Evolutionary conservation across 2,329 filamentous ascomycete species (phyloP), one percentile per base, ranked within the genome.

Genomic region (Emergomyces pasteurianus): DNA sequence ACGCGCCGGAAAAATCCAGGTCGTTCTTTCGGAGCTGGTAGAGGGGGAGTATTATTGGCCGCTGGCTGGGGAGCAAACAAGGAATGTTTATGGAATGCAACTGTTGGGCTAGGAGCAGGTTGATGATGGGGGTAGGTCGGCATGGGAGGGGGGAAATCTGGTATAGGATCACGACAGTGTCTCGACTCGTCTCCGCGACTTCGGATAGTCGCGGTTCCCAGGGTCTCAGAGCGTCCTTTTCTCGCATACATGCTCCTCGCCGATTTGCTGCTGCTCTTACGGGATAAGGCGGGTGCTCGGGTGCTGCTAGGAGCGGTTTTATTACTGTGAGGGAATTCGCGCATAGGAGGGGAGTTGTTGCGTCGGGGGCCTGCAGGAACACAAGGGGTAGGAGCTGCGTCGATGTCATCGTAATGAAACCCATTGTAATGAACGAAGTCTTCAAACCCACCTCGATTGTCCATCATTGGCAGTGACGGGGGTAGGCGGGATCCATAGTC

Each of bases 1-100:
- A 97, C 89, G 64, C 92, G 85, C 67, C 90, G 86, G 78, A 97
- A 97, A 78, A 99, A 97, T 23, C 94, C 92, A 9, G 84, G 89
- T 61, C 86, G 85, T 69, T 90, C 86, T 70, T 88, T 89, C 58
- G 79, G 71, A 16, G 57, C 4, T 59, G 67, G 77, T 66, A 73
- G 77, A 1, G 64, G 59, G 14, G 46, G 46, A 26, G 46, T 49
- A 49, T 49, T 49, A 61, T 67, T 78, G 66, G 72, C 76, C 64
- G 70, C 77, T 64, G 70, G 77, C 63, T 71, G 73, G 63, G 71
- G 73, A 49, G 73, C 69, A 40, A 61, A 60, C 40, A 57, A 72
- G 28, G 73, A 69, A 18, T 74, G 67, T 62, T 83, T 83, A 47
- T 80, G 76, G 63, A 78, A 78, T 52, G 77, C 78, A 60, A 83